Evolutionary conservation across 192 early-diverging fungal species (phyloP).

Genomic region (Nowakowskiella sp.): DNA sequence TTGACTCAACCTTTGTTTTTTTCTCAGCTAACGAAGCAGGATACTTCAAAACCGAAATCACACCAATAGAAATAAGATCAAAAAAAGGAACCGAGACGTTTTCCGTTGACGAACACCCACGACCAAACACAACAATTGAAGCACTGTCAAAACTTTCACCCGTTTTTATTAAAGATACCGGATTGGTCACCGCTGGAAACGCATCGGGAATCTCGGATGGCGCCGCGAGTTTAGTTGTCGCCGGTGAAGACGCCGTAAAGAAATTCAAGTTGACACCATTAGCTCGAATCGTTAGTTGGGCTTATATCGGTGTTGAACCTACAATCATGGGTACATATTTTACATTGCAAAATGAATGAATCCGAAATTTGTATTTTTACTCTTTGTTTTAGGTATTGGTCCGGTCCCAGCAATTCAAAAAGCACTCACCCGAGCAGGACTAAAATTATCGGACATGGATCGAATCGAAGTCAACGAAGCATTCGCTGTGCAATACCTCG

Average conservation of each 20-base stretch:
- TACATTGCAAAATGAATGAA: constrained; percentile 1
- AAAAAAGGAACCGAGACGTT: constrained; percentile 67
- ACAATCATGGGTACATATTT: constrained; percentile 74
- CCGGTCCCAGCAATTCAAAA: constrained; percentile 85
- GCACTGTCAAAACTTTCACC: constrained; percentile 66
- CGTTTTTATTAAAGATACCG: constrained; percentile 82
- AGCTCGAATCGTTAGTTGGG: constrained; percentile 78
- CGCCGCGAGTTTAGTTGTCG: constrained; percentile 78
- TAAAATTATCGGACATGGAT: constrained; percentile 76
- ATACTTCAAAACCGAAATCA: constrained; percentile 73
- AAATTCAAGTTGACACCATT: constrained; percentile 72
- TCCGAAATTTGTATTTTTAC: background rate
- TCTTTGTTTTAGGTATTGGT: constrained; percentile 55
- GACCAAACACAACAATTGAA: constrained; percentile 77
- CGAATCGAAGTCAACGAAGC: constrained; percentile 97
- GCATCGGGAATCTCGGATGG: constrained; percentile 95
- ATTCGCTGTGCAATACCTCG: constrained; percentile 88
- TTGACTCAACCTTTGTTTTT: background rate
- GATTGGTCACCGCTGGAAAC: constrained; percentile 87
- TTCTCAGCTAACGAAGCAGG: constrained; percentile 59
- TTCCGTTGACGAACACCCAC: constrained; percentile 78
- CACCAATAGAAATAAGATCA: constrained; percentile 72
- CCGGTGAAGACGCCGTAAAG: constrained; percentile 77
- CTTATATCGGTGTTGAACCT: constrained; percentile 82
- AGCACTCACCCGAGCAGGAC: constrained; percentile 71